phyloP scores from a whole-genome alignment of 352 stramenopile species.

The Phytopythium oedochilum region DNA sequence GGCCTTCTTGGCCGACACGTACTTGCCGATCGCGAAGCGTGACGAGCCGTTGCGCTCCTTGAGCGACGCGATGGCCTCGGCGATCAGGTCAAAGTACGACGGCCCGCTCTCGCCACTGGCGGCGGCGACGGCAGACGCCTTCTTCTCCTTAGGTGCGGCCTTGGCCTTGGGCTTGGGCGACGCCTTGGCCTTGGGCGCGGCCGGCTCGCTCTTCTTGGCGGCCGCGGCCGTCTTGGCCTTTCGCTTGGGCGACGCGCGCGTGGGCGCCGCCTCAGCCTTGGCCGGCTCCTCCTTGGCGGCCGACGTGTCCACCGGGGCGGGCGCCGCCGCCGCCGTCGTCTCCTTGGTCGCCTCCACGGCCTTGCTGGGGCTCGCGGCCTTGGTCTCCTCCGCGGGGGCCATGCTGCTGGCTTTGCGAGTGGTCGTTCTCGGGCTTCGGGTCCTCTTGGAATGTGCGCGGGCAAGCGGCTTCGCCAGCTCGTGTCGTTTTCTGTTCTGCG shows the following conservation, averaged over 20 bases:
- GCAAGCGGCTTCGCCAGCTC: conserved; percentile 3
- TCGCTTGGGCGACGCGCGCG: conserved; percentile 49
- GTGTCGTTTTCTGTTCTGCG: conserved; percentile 44
- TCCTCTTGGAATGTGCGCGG: conserved; percentile 11
- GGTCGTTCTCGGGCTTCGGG: conserved; percentile 12
- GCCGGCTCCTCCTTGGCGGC: conserved; percentile 14
- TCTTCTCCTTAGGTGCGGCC: conserved; percentile 23
- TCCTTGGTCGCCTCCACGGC: conserved; percentile 15
- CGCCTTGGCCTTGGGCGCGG: conserved; percentile 19
- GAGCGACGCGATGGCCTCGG: conserved; percentile 85
- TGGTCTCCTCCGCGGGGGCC: conserved; percentile 46
- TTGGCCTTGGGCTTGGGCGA: conserved; percentile 21
- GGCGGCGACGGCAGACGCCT: conserved; percentile 15
- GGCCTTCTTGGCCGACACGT: conserved; percentile 79
- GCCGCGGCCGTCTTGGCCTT: conserved; percentile 55
- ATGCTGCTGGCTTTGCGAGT: conserved; percentile 9
- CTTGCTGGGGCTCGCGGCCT: conserved; percentile 34
- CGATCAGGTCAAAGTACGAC: conserved; percentile 89
- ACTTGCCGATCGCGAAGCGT: conserved; percentile 89
- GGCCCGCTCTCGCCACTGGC: conserved; percentile 40
- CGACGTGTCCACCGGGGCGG: conserved; percentile 5
- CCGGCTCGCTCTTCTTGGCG: conserved; percentile 20
- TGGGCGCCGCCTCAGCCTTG: conserved; percentile 15
- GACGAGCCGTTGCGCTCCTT: conserved; percentile 93
- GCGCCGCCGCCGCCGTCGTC: conserved; percentile 16